A percentile compares a stretch with the other conserved stretches of the same genome.
Conservation (phyloP, 2,329 filamentous ascomycete genomes). For the Scedosporium aurantiacum region DNA sequence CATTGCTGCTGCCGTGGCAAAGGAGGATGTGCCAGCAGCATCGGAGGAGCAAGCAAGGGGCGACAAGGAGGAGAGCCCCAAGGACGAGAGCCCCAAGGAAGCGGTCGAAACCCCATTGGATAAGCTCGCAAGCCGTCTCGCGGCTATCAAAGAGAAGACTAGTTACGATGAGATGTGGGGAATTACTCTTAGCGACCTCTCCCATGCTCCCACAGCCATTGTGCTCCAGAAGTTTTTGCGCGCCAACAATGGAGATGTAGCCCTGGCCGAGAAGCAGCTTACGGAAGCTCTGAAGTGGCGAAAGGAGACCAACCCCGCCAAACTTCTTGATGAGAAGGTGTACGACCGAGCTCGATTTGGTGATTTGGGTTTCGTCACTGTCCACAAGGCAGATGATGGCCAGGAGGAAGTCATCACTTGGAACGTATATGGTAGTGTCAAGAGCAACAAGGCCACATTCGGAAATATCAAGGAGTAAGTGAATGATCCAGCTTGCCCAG, state of each 20-base stretch:
- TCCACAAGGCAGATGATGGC: constrained; percentile 45
- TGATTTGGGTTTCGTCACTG: constrained; percentile 70
- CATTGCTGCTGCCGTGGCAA: constrained; percentile 20
- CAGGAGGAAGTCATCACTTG: constrained; percentile 65
- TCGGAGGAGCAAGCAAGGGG: constrained; percentile 10
- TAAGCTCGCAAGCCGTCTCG: constrained; percentile 47
- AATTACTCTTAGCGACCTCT: constrained; percentile 55
- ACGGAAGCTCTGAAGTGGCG: constrained; percentile 73
- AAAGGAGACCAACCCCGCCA: constrained; percentile 60
- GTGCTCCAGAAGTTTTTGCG: constrained; percentile 89
- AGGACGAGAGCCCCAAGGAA: constrained; percentile 8
- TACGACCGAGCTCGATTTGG: constrained; percentile 63
- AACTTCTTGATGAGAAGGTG: constrained; percentile 49
- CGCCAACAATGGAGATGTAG: constrained; percentile 69
- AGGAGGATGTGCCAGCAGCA: constrained; percentile 13
- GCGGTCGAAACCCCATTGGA: constrained; percentile 29
- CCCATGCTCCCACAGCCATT: constrained; percentile 61
- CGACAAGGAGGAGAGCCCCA: constrained; percentile 1
- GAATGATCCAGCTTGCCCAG: not conserved
- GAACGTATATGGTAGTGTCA: constrained; percentile 85
- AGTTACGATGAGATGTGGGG: constrained; percentile 79
- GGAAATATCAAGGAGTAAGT: constrained; percentile 69
- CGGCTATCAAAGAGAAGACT: constrained; percentile 43
- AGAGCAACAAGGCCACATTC: constrained; percentile 74
- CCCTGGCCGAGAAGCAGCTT: constrained; percentile 68